Base-by-base conservation (phyloP, 805 yeast species). In the Metschnikowia picachoensis region DNA sequence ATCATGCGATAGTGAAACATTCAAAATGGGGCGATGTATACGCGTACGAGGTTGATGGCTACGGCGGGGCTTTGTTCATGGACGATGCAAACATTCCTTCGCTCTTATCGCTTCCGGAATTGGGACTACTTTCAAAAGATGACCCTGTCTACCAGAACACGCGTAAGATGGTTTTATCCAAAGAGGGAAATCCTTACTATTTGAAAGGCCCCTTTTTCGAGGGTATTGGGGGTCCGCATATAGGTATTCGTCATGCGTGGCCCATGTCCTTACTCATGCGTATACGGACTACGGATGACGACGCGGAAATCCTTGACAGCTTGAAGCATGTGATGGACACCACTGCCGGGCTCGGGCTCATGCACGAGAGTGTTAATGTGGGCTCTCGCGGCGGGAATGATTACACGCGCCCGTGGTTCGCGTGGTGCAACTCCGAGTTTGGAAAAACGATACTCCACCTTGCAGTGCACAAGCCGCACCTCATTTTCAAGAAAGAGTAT, bases 31-130 rank as follows among this genome's bases (percentile, higher is more conserved):
- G 96, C 1, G 72, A 76, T 49, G 96, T 89, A 5, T 87, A 79
- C 56, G 96, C 97, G 0, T 89, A 83, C 57, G 97, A 89, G 62
- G 83, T 89, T 15, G 97, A 90, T 62, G 96, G 96, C 0, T 89
- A 76, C 60, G 95, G 95, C 2, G 74, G 94, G 27, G 52, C 74
- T 0, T 67, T 78, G 20, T 72, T 82, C 51, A 89, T 89, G 95
- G 96, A 89, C 63, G 97, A 89, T 64, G 96, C 96, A 17, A 90
- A 90, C 59, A 72, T 89, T 14, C 97, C 97, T 1, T 87, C 95
- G 1, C 58, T 87, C 30, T 67, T 89, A 35, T 78, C 96, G 1
- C 70, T 90, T 30, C 96, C 96, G 0, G 91, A 87, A 52, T 64
- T 87, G 59, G 95, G 95, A 0, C 85, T 78, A 60, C 55, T 80